Percentiles rank a stretch among this genome's conserved stretches.
Evolutionary conservation across 768 basidiomycete species (phyloP).

Genomic region (Psilocybe sp.): DNA sequence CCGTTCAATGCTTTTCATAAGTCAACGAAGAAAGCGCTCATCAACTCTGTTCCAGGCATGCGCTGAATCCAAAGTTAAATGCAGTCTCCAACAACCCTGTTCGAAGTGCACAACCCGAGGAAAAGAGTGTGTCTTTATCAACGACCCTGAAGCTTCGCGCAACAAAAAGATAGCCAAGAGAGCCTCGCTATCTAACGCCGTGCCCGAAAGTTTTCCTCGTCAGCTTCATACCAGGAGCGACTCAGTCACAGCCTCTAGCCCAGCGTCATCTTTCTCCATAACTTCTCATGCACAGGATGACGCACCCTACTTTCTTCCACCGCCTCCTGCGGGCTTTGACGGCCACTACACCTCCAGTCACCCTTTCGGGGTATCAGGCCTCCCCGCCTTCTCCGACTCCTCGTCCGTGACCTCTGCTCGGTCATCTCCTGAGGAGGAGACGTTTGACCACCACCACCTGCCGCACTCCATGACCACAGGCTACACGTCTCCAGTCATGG

Average conservation of each 20-base stretch:
- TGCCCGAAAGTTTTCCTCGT: conserved; percentile 9
- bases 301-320: conserved; percentile 18
- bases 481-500: conserved; percentile 28
- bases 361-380: conserved; percentile 11
- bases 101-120: conserved; percentile 62
- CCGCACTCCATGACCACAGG: conserved; percentile 28
- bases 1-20: conserved; percentile 4
- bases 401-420: conserved; percentile 34
- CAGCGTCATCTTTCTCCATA: conserved; percentile 16
- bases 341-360: conserved; percentile 12
- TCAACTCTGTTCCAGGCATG: conserved; percentile 40
- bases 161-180: conserved; percentile 35
- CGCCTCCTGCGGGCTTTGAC: conserved; percentile 6
- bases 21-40: conserved; percentile 6
- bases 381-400: conserved; percentile 22
- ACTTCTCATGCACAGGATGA: conserved; percentile 12
- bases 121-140: conserved; percentile 62
- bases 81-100: conserved; percentile 66
- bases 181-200: conserved; percentile 14
- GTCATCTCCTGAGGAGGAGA: conserved; percentile 37
- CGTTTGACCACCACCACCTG: conserved; percentile 29
- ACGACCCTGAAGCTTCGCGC: conserved; percentile 41
- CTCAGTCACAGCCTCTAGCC: conserved; percentile 19
- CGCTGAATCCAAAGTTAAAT: conserved; percentile 75
- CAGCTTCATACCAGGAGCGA: conserved; percentile 15